Evolutionary conservation across 2,329 filamentous ascomycete species (phyloP).

Genomic region (Plenodomus biglobosus): DNA sequence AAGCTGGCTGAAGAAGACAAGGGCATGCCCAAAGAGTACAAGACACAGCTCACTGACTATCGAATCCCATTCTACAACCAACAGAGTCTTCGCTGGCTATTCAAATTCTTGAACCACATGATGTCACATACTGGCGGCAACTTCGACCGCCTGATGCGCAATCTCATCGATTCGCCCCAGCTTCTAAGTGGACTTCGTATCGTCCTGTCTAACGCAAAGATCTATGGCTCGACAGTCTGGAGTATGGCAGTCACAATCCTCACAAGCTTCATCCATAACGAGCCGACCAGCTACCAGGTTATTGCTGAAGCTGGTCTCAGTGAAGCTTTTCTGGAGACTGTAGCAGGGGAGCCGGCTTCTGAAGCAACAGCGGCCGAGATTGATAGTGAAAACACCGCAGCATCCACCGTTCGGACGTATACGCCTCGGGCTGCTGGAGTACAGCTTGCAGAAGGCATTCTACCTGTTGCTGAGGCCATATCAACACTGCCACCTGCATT

Average conservation of each 20-base stretch:
- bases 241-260: slow-evolving; percentile 89
- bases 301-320: slow-evolving; percentile 93
- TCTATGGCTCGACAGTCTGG: slow-evolving; percentile 94
- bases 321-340: slow-evolving; percentile 78
- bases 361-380: slow-evolving; percentile 20
- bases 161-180: slow-evolving; percentile 89
- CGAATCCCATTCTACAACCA: slow-evolving; percentile 91
- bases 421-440: slow-evolving; percentile 27
- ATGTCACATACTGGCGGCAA: slow-evolving; percentile 82
- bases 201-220: slow-evolving; percentile 75
- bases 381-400: slow-evolving; percentile 14
- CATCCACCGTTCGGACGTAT: slow-evolving; percentile 19
- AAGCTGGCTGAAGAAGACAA: slow-evolving; percentile 66
- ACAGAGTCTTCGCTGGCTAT: slow-evolving; percentile 86
- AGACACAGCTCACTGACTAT: slow-evolving; percentile 86
- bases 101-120: slow-evolving; percentile 96
- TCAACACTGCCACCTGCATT: slow-evolving; percentile 83
- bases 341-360: slow-evolving; percentile 55
- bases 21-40: slow-evolving; percentile 71
- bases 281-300: slow-evolving; percentile 94
- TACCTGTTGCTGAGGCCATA: slow-evolving; percentile 88
- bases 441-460: slow-evolving; percentile 66
- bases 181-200: slow-evolving; percentile 76
- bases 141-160: slow-evolving; percentile 85
- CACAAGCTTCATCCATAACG: slow-evolving; percentile 97